Conservation (phyloP, 2,329 filamentous ascomycete genomes). For the Davidsoniella neocaledoniae region DNA sequence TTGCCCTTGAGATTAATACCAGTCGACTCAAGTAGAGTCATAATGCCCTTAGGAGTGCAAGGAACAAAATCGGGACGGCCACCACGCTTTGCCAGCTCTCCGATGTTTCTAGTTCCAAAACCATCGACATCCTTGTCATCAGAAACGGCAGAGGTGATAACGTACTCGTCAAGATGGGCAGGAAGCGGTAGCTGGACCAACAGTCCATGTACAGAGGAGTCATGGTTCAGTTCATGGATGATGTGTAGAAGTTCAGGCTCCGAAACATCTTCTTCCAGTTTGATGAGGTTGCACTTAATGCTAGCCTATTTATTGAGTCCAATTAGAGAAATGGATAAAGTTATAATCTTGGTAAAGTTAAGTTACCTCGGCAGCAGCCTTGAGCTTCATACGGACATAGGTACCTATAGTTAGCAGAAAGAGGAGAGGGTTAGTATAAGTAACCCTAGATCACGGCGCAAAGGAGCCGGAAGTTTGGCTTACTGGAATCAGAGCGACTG, state of each 20-base stretch:
- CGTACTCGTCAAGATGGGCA: constrained; percentile 75
- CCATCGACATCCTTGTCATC: constrained; percentile 97
- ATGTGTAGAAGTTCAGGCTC: constrained; percentile 75
- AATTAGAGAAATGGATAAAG: not conserved
- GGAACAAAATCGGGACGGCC: constrained; percentile 79
- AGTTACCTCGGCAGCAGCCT: constrained; percentile 76
- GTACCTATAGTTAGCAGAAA: constrained; percentile 41
- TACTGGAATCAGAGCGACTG: constrained; percentile 82
- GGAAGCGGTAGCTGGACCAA: constrained; percentile 88
- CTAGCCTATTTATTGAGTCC: constrained; percentile 44
- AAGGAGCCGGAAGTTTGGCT: constrained; percentile 17
- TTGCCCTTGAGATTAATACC: constrained; percentile 77
- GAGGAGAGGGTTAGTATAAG: constrained; percentile 18
- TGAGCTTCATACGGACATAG: constrained; percentile 99
- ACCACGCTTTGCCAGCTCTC: constrained; percentile 89
- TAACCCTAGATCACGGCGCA: constrained; percentile 3
- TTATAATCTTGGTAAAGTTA: not conserved
- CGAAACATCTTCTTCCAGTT: constrained; percentile 64
- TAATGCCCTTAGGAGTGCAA: constrained; percentile 93
- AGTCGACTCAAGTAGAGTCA: constrained; percentile 73
- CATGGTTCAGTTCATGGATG: constrained; percentile 70
- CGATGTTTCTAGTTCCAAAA: constrained; percentile 86
- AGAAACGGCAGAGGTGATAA: constrained; percentile 74
- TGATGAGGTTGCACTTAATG: constrained; percentile 73
- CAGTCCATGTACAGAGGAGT: constrained; percentile 74